Evolutionary conservation across 805 yeast genomes (phyloP).

Genomic region (Candida cerambycidarum): DNA sequence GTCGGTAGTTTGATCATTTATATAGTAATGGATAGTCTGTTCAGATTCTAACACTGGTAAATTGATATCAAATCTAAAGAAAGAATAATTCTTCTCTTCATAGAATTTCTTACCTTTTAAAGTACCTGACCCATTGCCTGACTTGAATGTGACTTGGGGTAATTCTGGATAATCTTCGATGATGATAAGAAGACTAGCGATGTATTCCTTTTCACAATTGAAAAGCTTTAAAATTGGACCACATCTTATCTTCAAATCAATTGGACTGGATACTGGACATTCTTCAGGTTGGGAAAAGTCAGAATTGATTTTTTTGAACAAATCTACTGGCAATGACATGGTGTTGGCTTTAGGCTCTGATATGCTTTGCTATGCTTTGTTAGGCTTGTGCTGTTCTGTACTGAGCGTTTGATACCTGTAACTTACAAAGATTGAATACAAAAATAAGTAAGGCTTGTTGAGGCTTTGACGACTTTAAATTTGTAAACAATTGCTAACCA

Average conservation of each 20-base stretch:
- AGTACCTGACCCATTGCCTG: conserved; percentile 47
- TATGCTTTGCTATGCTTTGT: too few species aligned
- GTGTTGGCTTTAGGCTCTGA: too few species aligned
- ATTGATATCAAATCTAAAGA: conserved; percentile 65
- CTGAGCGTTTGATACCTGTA: too few species aligned
- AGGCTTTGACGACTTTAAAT: too few species aligned
- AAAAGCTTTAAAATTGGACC: conserved; percentile 78
- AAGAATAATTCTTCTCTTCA: conserved; percentile 46
- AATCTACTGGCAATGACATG: conserved; percentile 24
- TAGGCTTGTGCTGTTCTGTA: too few species aligned
- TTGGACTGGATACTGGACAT: conserved; percentile 27
- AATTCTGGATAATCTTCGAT: conserved; percentile 37
- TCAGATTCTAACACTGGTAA: conserved; percentile 50
- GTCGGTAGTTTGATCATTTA: conserved; percentile 44
- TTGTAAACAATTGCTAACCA: too few species aligned
- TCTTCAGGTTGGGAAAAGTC: conserved; percentile 25
- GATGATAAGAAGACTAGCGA: conserved; percentile 71
- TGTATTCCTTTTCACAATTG: conserved; percentile 64
- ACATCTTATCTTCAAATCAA: conserved; percentile 50
- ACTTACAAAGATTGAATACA: background rate
- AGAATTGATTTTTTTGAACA: conserved; percentile 28
- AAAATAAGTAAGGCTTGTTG: too few species aligned
- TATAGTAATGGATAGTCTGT: conserved; percentile 60
- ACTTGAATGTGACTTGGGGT: conserved; percentile 32
- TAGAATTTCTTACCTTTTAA: conserved; percentile 49